Percentiles rank a stretch among this genome's conserved stretches.
Conservation (phyloP, 2,329 filamentous ascomycete species). For the Cadophora gregata region DNA sequence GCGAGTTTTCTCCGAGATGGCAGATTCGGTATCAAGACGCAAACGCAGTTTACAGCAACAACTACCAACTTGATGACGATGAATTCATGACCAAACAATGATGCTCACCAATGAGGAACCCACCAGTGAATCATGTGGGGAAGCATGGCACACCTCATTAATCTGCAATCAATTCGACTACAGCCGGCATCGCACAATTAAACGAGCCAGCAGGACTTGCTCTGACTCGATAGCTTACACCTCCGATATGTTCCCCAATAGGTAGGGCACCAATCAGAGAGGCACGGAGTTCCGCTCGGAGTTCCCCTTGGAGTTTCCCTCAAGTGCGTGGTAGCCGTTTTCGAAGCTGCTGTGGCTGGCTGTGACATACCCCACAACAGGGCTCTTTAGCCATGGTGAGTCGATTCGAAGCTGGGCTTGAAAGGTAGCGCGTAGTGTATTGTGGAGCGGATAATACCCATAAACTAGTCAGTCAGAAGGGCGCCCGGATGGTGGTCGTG, state of each 20-base stretch:
- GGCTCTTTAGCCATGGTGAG: background rate
- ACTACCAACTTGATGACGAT: constrained; percentile 1
- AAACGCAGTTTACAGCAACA: background rate
- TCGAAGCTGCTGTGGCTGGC: background rate
- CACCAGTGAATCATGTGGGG: constrained; percentile 1
- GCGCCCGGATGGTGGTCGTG: background rate
- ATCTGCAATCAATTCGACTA: constrained; percentile 1
- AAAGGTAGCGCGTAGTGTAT: background rate
- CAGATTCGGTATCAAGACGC: too few species aligned
- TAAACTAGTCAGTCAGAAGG: background rate
- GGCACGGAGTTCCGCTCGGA: too few species aligned
- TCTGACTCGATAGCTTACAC: background rate
- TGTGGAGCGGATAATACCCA: background rate
- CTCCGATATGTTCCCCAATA: background rate
- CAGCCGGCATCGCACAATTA: constrained; percentile 3
- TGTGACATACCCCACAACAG: background rate
- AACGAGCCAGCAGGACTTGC: background rate
- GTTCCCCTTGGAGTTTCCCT: too few species aligned
- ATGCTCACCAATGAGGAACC: background rate
- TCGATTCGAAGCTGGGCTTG: background rate
- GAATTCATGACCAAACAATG: constrained; percentile 5
- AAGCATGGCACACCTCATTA: background rate
- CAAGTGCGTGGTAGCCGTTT: too few species aligned
- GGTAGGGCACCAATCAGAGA: constrained; percentile 4
- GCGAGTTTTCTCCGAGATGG: background rate